Percentiles rank a stretch among this genome's conserved stretches.
These are phyloP conservation scores for Fomitopsis pulvina DNA, from an alignment of 768 basidiomycete species.

Conservation along the genomic window DNA sequence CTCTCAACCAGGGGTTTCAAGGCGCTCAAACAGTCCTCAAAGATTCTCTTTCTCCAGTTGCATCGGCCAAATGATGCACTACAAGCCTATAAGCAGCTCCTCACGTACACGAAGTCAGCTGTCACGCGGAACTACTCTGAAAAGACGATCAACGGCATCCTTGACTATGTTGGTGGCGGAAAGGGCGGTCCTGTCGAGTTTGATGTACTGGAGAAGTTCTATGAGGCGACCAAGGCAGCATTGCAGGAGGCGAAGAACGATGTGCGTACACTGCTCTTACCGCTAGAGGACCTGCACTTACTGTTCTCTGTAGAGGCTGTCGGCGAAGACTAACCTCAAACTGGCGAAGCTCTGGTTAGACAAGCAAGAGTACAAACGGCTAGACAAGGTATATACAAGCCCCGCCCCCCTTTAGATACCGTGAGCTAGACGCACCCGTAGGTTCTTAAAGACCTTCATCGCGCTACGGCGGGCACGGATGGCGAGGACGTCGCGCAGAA, in stretches of 20 bases:
- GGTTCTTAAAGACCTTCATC: constrained; percentile 75
- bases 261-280: constrained; percentile 33
- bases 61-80: constrained; percentile 81
- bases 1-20: constrained; percentile 83
- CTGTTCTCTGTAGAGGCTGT: constrained; percentile 57
- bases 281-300: background rate
- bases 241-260: constrained; percentile 95
- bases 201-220: constrained; percentile 89
- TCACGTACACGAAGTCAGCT: constrained; percentile 92
- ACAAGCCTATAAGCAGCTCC: constrained; percentile 74
- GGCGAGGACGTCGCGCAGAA: constrained; percentile 85
- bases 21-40: constrained; percentile 95
- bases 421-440: constrained; percentile 24
- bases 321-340: constrained; percentile 94
- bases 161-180: constrained; percentile 94
- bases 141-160: constrained; percentile 96
- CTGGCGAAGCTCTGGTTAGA: constrained; percentile 97
- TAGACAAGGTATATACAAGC: constrained; percentile 63
- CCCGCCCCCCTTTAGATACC: background rate
- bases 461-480: constrained; percentile 55
- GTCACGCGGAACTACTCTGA: constrained; percentile 96
- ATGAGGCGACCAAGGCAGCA: constrained; percentile 86
- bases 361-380: constrained; percentile 79
- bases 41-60: constrained; percentile 78
- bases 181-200: constrained; percentile 76